phyloP scores from a whole-genome alignment of 306 rosid species.

The Alnus glutinosa region DNA sequence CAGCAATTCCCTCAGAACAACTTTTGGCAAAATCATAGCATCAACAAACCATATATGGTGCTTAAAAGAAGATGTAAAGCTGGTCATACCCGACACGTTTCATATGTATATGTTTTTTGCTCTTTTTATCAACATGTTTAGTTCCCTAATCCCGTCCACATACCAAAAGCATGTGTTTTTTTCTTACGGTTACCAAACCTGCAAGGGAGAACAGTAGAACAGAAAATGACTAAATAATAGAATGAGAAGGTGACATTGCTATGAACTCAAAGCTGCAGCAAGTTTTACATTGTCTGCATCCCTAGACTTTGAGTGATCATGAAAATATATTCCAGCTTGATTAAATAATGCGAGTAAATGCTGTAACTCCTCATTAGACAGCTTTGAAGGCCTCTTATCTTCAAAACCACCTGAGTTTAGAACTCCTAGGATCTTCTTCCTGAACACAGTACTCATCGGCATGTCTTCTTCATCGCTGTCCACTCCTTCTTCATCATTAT shows the following conservation, averaged over 20 bases:
- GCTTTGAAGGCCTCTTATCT: slow-evolving; percentile 72
- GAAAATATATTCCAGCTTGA: slow-evolving; percentile 68
- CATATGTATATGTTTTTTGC: neutral
- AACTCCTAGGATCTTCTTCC: slow-evolving; percentile 51
- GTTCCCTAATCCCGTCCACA: neutral
- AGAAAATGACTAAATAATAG: neutral
- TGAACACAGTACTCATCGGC: slow-evolving; percentile 22
- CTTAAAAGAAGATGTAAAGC: too few relatives aligned
- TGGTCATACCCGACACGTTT: neutral
- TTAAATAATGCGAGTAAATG: slow-evolving; percentile 66
- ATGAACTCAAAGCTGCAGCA: slow-evolving; percentile 29
- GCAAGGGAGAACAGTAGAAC: neutral
- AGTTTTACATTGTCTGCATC: slow-evolving; percentile 28
- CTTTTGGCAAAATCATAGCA: neutral
- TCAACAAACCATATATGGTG: too few relatives aligned
- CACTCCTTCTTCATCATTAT: slow-evolving; percentile 14
- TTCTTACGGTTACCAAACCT: neutral
- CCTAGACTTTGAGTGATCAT: slow-evolving; percentile 28
- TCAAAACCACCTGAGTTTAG: slow-evolving; percentile 58
- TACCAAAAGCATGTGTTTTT: neutral
- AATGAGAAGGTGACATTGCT: neutral
- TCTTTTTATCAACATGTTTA: neutral
- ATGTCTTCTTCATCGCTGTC: slow-evolving; percentile 25
- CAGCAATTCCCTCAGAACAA: neutral
- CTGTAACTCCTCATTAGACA: slow-evolving; percentile 57